A percentile compares a stretch with the other conserved stretches of the same genome.
phyloP scores from a whole-genome alignment of 2,329 filamentous ascomycete species.

The Ambrosiella beaveri region DNA sequence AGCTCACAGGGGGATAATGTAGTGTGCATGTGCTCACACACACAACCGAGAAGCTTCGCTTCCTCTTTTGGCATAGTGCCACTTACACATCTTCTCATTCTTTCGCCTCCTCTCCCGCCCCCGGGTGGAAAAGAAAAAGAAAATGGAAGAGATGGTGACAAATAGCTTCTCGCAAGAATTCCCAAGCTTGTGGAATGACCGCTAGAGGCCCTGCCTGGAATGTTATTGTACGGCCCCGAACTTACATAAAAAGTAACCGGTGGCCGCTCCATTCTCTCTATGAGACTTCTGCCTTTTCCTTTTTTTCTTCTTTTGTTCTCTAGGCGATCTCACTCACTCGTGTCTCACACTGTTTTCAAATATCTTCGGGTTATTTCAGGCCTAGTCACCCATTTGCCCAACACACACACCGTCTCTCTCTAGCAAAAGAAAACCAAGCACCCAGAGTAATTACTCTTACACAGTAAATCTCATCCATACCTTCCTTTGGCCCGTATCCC shows the following conservation, averaged over 20 bases:
- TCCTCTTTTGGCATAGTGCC: background rate
- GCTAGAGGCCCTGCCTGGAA: background rate
- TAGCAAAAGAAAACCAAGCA: background rate
- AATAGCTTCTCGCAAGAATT: background rate
- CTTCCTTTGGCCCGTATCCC: background rate
- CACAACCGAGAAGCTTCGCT: too few relatives aligned
- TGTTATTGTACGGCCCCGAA: background rate
- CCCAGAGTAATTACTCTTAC: background rate
- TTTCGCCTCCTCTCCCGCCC: background rate
- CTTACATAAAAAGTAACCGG: too few relatives aligned
- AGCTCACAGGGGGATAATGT: background rate
- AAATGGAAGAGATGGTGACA: background rate
- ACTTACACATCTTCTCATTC: background rate
- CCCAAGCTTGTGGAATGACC: background rate
- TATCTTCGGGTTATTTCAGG: background rate
- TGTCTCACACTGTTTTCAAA: background rate
- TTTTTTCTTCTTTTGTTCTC: background rate
- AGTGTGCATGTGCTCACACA: too few relatives aligned
- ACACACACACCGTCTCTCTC: too few relatives aligned
- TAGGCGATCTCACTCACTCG: slow-evolving; percentile 2
- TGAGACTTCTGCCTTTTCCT: background rate
- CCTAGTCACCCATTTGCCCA: background rate
- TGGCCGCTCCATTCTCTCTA: background rate
- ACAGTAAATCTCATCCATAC: background rate
- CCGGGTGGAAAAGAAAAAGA: too few relatives aligned